Conservation (phyloP, 257 asterid species). For the Osmanthus fragrans region DNA sequence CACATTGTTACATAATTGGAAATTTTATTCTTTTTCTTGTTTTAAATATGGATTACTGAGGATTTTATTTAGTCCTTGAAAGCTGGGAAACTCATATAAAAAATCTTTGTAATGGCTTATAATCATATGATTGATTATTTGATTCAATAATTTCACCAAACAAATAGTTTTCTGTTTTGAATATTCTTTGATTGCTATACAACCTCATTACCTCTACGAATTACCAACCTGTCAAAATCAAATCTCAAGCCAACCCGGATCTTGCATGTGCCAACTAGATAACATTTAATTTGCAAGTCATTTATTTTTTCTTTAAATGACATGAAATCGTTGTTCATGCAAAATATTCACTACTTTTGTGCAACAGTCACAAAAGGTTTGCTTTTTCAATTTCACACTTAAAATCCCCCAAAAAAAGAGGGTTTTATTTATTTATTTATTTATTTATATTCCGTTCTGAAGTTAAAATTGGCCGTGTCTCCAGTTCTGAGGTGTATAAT, state of each 20-base stretch:
- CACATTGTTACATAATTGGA: background rate
- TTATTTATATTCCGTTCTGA: no score
- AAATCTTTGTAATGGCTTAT: background rate
- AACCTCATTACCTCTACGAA: slow-evolving; percentile 18
- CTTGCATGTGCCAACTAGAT: slow-evolving; percentile 4
- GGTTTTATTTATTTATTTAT: no score
- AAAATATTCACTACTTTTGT: no score
- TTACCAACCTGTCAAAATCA: slow-evolving; percentile 13
- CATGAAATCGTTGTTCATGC: background rate
- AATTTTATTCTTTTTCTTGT: no score
- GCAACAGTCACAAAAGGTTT: background rate
- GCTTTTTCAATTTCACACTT: background rate
- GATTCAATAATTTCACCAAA: background rate
- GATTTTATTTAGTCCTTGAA: background rate
- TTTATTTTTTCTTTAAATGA: no score
- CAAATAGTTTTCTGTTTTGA: slow-evolving; percentile 6
- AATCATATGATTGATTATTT: background rate
- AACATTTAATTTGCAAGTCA: no score
- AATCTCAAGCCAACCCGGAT: background rate
- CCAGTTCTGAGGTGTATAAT: slow-evolving; percentile 2
- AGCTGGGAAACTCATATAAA: background rate
- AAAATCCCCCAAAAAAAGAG: no score
- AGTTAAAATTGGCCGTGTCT: background rate
- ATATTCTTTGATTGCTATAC: background rate
- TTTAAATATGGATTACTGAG: background rate